A percentile compares a stretch with the other conserved stretches of the same genome.
phyloP scores from a whole-genome alignment of 768 basidiomycete genomes.

The Hygrocybe coccinea region DNA sequence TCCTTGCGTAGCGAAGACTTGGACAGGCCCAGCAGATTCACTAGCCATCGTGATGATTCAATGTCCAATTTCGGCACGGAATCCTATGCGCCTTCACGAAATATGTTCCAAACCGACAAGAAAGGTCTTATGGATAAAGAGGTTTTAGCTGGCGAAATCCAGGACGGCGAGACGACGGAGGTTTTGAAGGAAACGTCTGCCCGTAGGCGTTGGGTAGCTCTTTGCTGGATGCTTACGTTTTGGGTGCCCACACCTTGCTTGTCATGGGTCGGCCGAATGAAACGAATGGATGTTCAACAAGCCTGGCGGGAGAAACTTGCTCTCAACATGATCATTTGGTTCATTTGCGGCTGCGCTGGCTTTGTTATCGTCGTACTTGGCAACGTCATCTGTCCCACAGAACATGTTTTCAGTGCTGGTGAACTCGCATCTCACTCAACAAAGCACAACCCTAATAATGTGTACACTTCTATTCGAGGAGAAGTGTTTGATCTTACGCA shows the following conservation, averaged over 20 bases:
- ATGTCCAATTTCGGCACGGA: constrained; percentile 84
- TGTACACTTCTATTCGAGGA: constrained; percentile 80
- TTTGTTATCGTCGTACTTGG: constrained; percentile 93
- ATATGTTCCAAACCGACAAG: constrained; percentile 91
- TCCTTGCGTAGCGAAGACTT: constrained; percentile 73
- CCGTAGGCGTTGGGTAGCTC: constrained; percentile 78
- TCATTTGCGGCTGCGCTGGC: constrained; percentile 79
- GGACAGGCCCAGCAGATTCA: constrained; percentile 73
- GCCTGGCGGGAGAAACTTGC: constrained; percentile 98
- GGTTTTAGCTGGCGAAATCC: constrained; percentile 74
- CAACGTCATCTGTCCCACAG: constrained; percentile 85
- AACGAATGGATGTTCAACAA: constrained; percentile 86
- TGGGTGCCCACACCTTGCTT: constrained; percentile 80
- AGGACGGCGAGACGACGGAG: constrained; percentile 86
- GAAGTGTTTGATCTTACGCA: constrained; percentile 87
- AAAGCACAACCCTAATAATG: constrained; percentile 60
- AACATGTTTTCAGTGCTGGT: constrained; percentile 78
- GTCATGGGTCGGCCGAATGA: constrained; percentile 80
- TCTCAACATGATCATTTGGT: constrained; percentile 94
- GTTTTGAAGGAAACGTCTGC: constrained; percentile 78
- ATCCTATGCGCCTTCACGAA: constrained; percentile 88
- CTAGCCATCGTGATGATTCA: constrained; percentile 72
- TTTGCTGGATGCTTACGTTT: constrained; percentile 88
- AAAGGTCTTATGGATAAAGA: constrained; percentile 75
- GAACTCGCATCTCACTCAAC: constrained; percentile 76